Base-by-base conservation (phyloP, 1,139 yeast species). In the Zhuliangozyma parablackwelliae region DNA sequence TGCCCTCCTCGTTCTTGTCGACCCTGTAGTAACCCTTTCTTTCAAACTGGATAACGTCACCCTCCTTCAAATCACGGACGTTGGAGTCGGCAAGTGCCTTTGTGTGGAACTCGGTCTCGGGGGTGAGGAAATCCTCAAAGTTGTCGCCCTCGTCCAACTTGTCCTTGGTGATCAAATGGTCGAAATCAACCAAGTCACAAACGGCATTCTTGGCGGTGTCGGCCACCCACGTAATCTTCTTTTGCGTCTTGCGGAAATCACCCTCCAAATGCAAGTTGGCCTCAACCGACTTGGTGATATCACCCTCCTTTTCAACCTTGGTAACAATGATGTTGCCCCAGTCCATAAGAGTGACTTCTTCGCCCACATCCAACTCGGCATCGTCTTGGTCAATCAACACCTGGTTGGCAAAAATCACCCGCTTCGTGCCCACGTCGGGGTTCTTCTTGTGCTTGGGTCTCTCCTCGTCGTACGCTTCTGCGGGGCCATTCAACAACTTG, bases 371-470 rank as follows among this genome's bases (percentile, higher is more conserved):
- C 25, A 81, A 69, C 43, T 70, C 75, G 38, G 97, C 97, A 65
- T 92, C 98, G 26, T 74, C 94, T 66, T 87, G 96, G 58, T 90
- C 97, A 54, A 92, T 75, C 54, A 88, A 66, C 34, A 85, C 72
- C 40, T 78, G 67, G 45, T 80, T 70, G 50, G 79, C 66, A 61
- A 67, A 85, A 50, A 84, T 65, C 35, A 90, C 90, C 57, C 80
- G 76, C 76, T 92, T 92, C 51, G 64, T 69, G 50, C 98, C 98
- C 46, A 92, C 83, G 28, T 75, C 96, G 29, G 96, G 82, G 65
- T 92, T 92, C 77, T 92, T 92, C 78, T 92, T 92, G 71, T 92
- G 97, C 65, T 85, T 87, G 50, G 96, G 95, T 60, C 82, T 85
- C 56, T 78, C 72, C 69, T 90, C 96, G 45, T 65, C 56, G 49